These are phyloP conservation scores for Debaryomycetaceae sp. DNA, from an alignment of 1,139 yeast genomes.

Conservation along the genomic window DNA sequence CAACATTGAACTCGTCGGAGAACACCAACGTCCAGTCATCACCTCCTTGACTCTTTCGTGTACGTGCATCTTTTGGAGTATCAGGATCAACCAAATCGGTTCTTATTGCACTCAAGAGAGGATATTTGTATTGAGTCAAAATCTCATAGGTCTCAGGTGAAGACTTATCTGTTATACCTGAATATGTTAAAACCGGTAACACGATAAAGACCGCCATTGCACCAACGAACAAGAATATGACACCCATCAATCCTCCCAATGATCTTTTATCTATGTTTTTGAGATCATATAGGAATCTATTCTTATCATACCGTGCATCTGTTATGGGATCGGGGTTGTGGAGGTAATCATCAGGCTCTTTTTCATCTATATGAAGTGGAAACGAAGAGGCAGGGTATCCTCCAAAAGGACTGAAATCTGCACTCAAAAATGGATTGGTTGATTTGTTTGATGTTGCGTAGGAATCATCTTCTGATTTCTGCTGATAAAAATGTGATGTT, in stretches of 20 bases:
- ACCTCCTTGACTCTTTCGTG: conserved; percentile 49
- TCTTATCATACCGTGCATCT: conserved; percentile 74
- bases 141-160: conserved; percentile 36
- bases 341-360: conserved; percentile 86
- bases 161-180: conserved; percentile 51
- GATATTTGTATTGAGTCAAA: conserved; percentile 58
- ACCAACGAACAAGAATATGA: conserved; percentile 54
- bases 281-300: conserved; percentile 57
- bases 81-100: conserved; percentile 69
- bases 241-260: conserved; percentile 56
- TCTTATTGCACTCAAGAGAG: conserved; percentile 59
- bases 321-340: conserved; percentile 92
- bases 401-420: conserved; percentile 77
- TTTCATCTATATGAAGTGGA: conserved; percentile 82
- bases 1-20: conserved; percentile 80
- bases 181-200: conserved; percentile 70
- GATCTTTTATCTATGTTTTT: conserved; percentile 59
- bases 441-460: conserved; percentile 15
- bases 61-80: conserved; percentile 58
- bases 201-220: conserved; percentile 64
- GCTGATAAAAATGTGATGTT: conserved; percentile 22
- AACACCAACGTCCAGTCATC: conserved; percentile 69
- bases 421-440: conserved; percentile 18
- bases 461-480: conserved; percentile 9
- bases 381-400: conserved; percentile 90